Evolutionary conservation across 306 rosid genomes (phyloP), one percentile per base, ranked within the genome.

Genomic region (Dryas octopetala): DNA sequence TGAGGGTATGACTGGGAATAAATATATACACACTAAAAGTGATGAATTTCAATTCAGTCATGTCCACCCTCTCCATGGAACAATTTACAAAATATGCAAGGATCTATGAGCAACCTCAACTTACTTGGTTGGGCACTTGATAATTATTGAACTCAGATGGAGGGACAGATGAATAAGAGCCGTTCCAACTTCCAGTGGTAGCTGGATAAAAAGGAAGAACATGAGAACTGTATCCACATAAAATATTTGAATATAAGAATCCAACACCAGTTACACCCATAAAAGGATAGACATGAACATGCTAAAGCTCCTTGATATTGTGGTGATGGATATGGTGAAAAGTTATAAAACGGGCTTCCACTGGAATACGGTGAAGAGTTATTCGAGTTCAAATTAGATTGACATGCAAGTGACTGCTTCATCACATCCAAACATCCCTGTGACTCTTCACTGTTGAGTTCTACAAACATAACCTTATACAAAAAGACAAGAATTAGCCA

Each of bases 391-490:
- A 74, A 19, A 26, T 66, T 75, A 45, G 86, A 43, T 50, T 17
- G 7, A 58, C 55, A 40, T 19, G 77, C 45, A 19, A 79, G 55
- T 63, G 74, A 78, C 75, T 45, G 76, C 78, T 83, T 85, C 88
- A 86, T 89, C 85, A 78, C 76, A 81, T 86, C 86, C 84, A 86
- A 69, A 77, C 69, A 78, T 75, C 81, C 81, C 75, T 79, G 76
- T 38, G 89, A 85, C 68, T 86, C 89, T 40, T 77, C 78, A 32
- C 46, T 84, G 70, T 85, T 80, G 58, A 89, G 84, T 77, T 89
- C 93, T 57, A 75, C 91, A 72, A 84, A 89, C 71, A 85, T 66
- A 72, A 85, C 91, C 91, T 89, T 51, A 52, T 41, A 59, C 80
- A 77, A 70, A 52, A 76, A 75, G 52, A 48, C 40, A 40, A 61